These are phyloP conservation scores for Rhododendron molle DNA, from an alignment of 148 eudicot genomes.

Conservation along the genomic window DNA sequence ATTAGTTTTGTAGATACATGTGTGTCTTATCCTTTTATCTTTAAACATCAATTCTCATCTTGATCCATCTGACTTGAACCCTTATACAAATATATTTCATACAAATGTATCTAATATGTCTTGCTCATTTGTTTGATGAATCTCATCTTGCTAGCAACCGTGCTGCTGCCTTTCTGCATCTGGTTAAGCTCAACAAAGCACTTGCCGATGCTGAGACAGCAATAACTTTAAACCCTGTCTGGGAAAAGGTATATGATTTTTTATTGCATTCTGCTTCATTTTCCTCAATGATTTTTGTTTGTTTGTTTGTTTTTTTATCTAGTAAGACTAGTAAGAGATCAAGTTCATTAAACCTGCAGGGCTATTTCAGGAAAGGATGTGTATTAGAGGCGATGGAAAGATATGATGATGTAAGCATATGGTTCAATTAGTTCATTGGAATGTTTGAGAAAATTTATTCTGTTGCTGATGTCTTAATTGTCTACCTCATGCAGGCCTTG, in stretches of 20 bases:
- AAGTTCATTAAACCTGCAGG: constrained; percentile 41
- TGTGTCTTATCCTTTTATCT: background rate
- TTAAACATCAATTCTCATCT: background rate
- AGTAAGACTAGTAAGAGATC: constrained; percentile 1
- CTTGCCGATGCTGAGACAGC: constrained; percentile 94
- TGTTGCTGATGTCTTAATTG: background rate
- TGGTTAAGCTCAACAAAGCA: constrained; percentile 87
- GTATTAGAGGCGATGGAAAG: constrained; percentile 89
- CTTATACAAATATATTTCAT: background rate
- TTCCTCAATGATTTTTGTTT: no score
- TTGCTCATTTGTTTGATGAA: constrained; percentile 2
- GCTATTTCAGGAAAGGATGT: constrained; percentile 96
- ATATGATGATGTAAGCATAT: constrained; percentile 64
- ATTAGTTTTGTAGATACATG: background rate
- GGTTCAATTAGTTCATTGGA: background rate
- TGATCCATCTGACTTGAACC: background rate
- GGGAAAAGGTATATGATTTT: constrained; percentile 76
- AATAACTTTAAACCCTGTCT: constrained; percentile 67
- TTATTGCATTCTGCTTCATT: background rate
- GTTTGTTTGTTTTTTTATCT: no score
- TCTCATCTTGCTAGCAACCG: constrained; percentile 63
- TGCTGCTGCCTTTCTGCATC: constrained; percentile 95
- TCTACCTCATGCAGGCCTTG: constrained; percentile 54
- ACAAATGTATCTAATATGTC: background rate
- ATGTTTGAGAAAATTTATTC: background rate